Evolutionary conservation across 495 filamentous ascomycete species (phyloP).

Genomic region (Pyrenopolyporus hunteri): DNA sequence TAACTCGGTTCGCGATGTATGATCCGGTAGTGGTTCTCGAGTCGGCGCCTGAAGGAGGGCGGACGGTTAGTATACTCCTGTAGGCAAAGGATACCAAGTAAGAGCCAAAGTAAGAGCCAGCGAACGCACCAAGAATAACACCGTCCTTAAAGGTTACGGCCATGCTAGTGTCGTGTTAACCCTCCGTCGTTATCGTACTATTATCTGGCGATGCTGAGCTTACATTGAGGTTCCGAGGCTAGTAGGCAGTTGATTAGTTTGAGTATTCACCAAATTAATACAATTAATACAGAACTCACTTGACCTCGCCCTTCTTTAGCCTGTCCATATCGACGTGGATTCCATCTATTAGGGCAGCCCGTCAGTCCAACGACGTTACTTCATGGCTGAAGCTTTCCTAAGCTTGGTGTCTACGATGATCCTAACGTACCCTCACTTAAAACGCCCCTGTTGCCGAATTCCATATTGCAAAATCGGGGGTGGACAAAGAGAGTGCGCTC

Average conservation of each 20-base stretch:
- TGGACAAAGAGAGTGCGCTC: not conserved
- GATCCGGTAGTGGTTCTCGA: constrained; percentile 98
- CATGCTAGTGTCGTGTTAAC: constrained; percentile 62
- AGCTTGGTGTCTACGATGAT: constrained; percentile 13
- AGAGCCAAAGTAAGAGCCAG: not conserved
- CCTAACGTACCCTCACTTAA: constrained; percentile 69
- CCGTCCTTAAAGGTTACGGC: constrained; percentile 97
- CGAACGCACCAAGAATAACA: constrained; percentile 79
- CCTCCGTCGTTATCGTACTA: constrained; percentile 24
- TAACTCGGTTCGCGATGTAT: constrained; percentile 98
- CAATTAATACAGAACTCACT: constrained; percentile 63
- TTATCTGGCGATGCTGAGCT: constrained; percentile 46
- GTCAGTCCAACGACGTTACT: constrained; percentile 18
- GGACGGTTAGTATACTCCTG: constrained; percentile 23
- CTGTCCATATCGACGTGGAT: constrained; percentile 99
- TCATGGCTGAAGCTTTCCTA: constrained; percentile 10
- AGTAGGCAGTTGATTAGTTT: constrained; percentile 50
- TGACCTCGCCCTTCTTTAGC: constrained; percentile 82
- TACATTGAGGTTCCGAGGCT: constrained; percentile 98
- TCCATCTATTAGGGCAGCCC: constrained; percentile 69
- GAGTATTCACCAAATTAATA: constrained; percentile 1
- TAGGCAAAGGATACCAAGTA: too few species aligned
- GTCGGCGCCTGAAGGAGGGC: constrained; percentile 69
- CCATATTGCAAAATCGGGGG: constrained; percentile 46
- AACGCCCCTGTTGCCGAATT: constrained; percentile 69